These are phyloP conservation scores for Sporobolomyces roseus DNA, from an alignment of 768 basidiomycete genomes.

Conservation along the genomic window DNA sequence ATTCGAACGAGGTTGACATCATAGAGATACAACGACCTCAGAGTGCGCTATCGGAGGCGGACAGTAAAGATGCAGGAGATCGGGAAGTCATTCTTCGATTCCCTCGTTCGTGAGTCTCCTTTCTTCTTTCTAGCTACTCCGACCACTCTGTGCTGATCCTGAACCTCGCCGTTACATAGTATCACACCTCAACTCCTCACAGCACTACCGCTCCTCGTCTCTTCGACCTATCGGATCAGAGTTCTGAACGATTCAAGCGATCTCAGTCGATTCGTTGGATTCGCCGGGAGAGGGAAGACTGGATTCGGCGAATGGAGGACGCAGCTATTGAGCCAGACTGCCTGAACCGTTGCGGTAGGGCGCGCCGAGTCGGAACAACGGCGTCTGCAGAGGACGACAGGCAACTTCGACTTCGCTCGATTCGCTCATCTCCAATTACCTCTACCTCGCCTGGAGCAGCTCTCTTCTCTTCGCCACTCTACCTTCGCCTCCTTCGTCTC, in stretches of 20 bases:
- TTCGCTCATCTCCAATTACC: too few relatives aligned
- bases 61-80: not conserved
- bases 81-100: slow-evolving; percentile 13
- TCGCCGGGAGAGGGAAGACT: not conserved
- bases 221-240: not conserved
- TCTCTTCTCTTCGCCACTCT: too few relatives aligned
- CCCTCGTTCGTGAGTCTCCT: slow-evolving; percentile 17
- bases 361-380: too few relatives aligned
- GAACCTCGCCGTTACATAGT: not conserved
- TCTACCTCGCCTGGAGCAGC: too few relatives aligned
- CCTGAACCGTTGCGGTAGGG: too few relatives aligned
- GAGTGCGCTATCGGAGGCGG: not conserved
- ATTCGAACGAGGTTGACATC: slow-evolving; percentile 12
- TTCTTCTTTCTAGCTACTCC: not conserved
- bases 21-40: not conserved
- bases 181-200: slow-evolving; percentile 17
- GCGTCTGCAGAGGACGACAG: too few relatives aligned
- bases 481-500: too few relatives aligned
- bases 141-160: not conserved
- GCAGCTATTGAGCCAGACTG: not conserved
- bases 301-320: not conserved
- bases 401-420: too few relatives aligned
- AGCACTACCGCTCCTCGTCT: slow-evolving; percentile 16
- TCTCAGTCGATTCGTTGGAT: not conserved
- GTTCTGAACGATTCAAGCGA: slow-evolving; percentile 6